phyloP scores from a whole-genome alignment of 2,329 filamentous ascomycete genomes.

The Fusarium tjaetaba region DNA sequence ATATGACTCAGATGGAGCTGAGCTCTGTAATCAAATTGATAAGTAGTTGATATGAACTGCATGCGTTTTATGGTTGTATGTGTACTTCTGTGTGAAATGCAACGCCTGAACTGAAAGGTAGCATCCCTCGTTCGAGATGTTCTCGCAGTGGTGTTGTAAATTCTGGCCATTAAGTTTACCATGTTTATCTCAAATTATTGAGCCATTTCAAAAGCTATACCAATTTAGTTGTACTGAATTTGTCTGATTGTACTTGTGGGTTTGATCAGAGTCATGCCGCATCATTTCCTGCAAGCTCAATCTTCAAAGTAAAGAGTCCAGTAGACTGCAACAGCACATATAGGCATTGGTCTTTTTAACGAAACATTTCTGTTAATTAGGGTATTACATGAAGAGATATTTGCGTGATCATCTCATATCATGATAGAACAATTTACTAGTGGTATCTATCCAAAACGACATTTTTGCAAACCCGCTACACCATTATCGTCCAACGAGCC shows the following conservation, averaged over 20 bases:
- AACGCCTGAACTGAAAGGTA: no score
- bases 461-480: slow-evolving; percentile 18
- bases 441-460: slow-evolving; percentile 19
- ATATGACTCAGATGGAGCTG: slow-evolving; percentile 19
- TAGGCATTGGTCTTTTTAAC: no score
- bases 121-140: neutral
- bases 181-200: neutral
- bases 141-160: neutral
- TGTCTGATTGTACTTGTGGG: neutral
- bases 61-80: neutral
- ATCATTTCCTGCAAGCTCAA: neutral
- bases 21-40: slow-evolving; percentile 24
- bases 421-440: slow-evolving; percentile 4
- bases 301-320: neutral
- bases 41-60: neutral
- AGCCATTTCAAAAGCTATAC: neutral
- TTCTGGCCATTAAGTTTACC: neutral
- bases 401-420: slow-evolving; percentile 11
- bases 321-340: neutral
- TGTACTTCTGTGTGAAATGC: neutral
- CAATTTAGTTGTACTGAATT: neutral
- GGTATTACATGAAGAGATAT: slow-evolving; percentile 20
- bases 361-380: slow-evolving; percentile 16
- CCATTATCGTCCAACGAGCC: slow-evolving; percentile 6
- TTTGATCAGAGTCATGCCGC: neutral